phyloP scores from a whole-genome alignment of 2,329 filamentous ascomycete species.

The Mycosphaerelloides madeirae region DNA sequence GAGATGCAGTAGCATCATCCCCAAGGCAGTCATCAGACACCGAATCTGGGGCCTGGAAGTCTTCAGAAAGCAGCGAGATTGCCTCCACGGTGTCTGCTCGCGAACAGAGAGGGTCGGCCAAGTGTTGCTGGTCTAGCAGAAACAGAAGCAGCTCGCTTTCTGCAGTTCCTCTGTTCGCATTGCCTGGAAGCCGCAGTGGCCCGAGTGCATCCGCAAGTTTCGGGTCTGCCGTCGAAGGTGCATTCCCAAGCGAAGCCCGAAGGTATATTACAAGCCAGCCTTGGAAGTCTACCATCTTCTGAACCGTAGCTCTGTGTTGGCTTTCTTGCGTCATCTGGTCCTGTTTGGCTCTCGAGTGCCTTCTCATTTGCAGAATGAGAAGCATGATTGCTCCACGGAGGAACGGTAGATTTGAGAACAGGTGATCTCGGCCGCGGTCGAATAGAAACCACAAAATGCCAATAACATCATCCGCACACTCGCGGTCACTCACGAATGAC shows the following conservation, averaged over 20 bases:
- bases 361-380: slow-evolving; percentile 69
- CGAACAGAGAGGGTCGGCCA: slow-evolving; percentile 61
- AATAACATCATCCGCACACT: slow-evolving; percentile 86
- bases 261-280: slow-evolving; percentile 72
- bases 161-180: slow-evolving; percentile 62
- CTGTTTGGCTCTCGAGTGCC: slow-evolving; percentile 29
- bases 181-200: slow-evolving; percentile 62
- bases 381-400: slow-evolving; percentile 75
- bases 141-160: slow-evolving; percentile 77
- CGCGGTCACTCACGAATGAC: slow-evolving; percentile 72
- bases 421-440: slow-evolving; percentile 59
- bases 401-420: slow-evolving; percentile 64
- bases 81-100: slow-evolving; percentile 64
- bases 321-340: slow-evolving; percentile 79
- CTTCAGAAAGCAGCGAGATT: slow-evolving; percentile 66
- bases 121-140: slow-evolving; percentile 68
- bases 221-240: slow-evolving; percentile 1
- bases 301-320: slow-evolving; percentile 72
- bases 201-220: slow-evolving; percentile 16
- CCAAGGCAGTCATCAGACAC: slow-evolving; percentile 64
- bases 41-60: slow-evolving; percentile 61
- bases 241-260: slow-evolving; percentile 30
- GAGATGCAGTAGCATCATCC: slow-evolving; percentile 59
- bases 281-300: slow-evolving; percentile 70
- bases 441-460: slow-evolving; percentile 84